A percentile compares a stretch with the other conserved stretches of the same genome.
Evolutionary conservation across 768 basidiomycete genomes (phyloP).

Genomic region (Mycena rosella): DNA sequence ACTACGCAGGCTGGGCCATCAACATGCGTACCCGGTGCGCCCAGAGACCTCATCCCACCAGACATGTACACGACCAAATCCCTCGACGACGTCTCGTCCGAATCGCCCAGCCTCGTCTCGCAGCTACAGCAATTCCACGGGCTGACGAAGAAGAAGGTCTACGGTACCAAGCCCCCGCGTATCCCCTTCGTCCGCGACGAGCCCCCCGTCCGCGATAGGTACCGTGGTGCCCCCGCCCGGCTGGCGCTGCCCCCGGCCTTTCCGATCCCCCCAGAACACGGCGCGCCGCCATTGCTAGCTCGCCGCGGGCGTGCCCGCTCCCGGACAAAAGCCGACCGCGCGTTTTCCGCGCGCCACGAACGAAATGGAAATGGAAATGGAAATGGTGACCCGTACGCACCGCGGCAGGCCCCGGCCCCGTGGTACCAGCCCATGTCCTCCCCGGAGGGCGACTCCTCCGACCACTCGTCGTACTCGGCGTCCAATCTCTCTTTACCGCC

Average conservation of each 20-base stretch:
- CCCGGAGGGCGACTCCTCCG: slow-evolving; percentile 7
- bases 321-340: slow-evolving; percentile 14
- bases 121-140: slow-evolving; percentile 78
- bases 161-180: slow-evolving; percentile 63
- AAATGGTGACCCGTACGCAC: slow-evolving; percentile 9
- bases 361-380: no score
- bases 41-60: slow-evolving; percentile 2
- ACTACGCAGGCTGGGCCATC: slow-evolving; percentile 1
- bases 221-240: slow-evolving; percentile 47
- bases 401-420: neutral
- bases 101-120: slow-evolving; percentile 66
- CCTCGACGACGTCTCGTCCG: slow-evolving; percentile 40
- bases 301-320: neutral
- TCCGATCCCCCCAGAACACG: slow-evolving; percentile 41
- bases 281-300: slow-evolving; percentile 43
- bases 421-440: slow-evolving; percentile 6
- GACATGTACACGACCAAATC: slow-evolving; percentile 26
- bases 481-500: slow-evolving; percentile 17
- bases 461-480: slow-evolving; percentile 15
- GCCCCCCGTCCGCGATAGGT: slow-evolving; percentile 53
- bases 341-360: slow-evolving; percentile 8
- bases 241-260: slow-evolving; percentile 43
- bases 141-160: slow-evolving; percentile 77
- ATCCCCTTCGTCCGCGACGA: slow-evolving; percentile 69
- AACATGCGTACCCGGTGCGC: neutral